Evolutionary conservation across 768 basidiomycete species (phyloP).

Genomic region (Sarcodon aspratus): DNA sequence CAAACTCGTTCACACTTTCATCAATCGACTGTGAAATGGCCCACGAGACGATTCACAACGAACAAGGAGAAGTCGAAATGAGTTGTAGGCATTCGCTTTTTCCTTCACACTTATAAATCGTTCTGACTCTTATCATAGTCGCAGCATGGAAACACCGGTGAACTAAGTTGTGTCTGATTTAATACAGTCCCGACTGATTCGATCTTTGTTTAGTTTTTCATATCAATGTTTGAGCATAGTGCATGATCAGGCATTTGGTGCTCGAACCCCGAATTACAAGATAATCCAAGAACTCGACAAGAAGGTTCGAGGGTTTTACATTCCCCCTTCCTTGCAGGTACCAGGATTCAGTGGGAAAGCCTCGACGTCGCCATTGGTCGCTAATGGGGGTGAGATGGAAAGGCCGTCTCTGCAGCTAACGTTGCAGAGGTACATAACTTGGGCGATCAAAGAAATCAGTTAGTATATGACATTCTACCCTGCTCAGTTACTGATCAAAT

Average conservation of each 20-base stretch:
- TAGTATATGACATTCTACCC: constrained; percentile 9
- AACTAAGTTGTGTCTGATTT: no score
- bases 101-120: neutral
- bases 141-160: constrained; percentile 55
- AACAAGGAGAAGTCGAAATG: constrained; percentile 46
- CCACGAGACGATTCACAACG: constrained; percentile 30
- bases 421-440: constrained; percentile 56
- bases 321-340: constrained; percentile 54
- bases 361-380: constrained; percentile 17
- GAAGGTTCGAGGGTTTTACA: constrained; percentile 51
- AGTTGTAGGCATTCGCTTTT: constrained; percentile 31
- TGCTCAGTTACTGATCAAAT: neutral
- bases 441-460: constrained; percentile 64
- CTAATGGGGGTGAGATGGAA: constrained; percentile 8
- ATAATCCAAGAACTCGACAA: constrained; percentile 53
- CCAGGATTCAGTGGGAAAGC: constrained; percentile 45
- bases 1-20: constrained; percentile 47
- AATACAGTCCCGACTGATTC: no score
- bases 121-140: constrained; percentile 24
- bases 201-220: constrained; percentile 21
- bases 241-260: constrained; percentile 59
- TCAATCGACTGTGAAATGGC: constrained; percentile 49
- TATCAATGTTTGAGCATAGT: constrained; percentile 52
- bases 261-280: constrained; percentile 48
- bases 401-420: constrained; percentile 41